Conservation (phyloP, 192 early-diverging fungal species). For the Rhizoclosmatium globosum region DNA sequence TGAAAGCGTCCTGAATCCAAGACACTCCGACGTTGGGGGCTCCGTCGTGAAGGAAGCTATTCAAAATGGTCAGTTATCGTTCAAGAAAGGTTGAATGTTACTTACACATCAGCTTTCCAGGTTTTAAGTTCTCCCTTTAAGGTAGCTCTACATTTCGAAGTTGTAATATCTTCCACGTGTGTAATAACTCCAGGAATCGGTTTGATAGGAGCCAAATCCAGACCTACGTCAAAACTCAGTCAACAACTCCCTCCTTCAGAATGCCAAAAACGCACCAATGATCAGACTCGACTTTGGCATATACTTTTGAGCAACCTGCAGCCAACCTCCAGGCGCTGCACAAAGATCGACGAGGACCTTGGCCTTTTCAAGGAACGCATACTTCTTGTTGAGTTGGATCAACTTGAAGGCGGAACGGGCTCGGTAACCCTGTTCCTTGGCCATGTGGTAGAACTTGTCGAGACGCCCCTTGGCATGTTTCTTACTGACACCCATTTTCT, state of each 20-base stretch:
- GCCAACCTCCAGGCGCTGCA: slow-evolving; percentile 98
- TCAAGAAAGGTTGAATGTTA: neutral
- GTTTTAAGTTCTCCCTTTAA: slow-evolving; percentile 92
- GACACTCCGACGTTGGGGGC: slow-evolving; percentile 97
- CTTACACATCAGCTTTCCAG: slow-evolving; percentile 97
- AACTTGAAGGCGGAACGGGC: slow-evolving; percentile 99
- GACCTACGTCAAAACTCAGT: slow-evolving; percentile 45
- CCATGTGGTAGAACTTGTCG: slow-evolving; percentile 99
- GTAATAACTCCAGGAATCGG: slow-evolving; percentile 96
- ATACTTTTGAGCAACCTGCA: slow-evolving; percentile 96
- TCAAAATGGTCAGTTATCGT: slow-evolving; percentile 1
- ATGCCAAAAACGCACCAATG: slow-evolving; percentile 60
- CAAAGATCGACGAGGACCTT: slow-evolving; percentile 95
- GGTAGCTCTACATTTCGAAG: slow-evolving; percentile 87
- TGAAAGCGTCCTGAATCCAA: slow-evolving; percentile 97
- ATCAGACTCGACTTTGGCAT: slow-evolving; percentile 97
- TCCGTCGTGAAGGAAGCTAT: slow-evolving; percentile 94
- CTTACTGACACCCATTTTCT: slow-evolving; percentile 49
- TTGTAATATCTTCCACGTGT: slow-evolving; percentile 96
- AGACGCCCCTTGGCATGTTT: slow-evolving; percentile 89
- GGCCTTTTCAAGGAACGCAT: slow-evolving; percentile 91
- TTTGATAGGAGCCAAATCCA: slow-evolving; percentile 96
- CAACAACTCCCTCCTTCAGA: neutral
- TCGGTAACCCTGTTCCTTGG: slow-evolving; percentile 99
- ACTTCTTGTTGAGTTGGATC: slow-evolving; percentile 99